Evolutionary conservation across 2,329 filamentous ascomycete genomes (phyloP), one percentile per base, ranked within the genome.

Genomic region (Dactylellina leptospora): DNA sequence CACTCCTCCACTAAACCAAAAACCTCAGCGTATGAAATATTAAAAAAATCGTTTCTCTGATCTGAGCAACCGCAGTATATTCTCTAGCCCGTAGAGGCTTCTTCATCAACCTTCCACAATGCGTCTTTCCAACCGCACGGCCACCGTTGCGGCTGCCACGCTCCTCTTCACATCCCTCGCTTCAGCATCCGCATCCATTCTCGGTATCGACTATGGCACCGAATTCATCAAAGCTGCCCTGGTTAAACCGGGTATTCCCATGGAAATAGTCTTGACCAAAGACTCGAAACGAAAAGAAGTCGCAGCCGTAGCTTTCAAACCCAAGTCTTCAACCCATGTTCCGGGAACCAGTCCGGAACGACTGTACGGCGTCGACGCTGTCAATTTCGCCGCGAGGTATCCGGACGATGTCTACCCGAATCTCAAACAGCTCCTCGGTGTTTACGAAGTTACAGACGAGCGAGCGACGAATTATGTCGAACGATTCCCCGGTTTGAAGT

Each of bases 191-290:
- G 87, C 91, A 6, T 91, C 92, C 58, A 93, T 97, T 16, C 84
- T 99, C 20, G 95, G 95, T 74, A 86, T 99, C 77, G 95, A 99
- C 81, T 85, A 99, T 60, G 95, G 95, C 76, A 97, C 95, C 63
- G 92, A 96, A 80, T 97, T 96, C 82, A 90, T 99, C 82, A 99
- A 97, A 83, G 93, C 93, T 25, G 88, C 91, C 11, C 86, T 99
- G 42, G 93, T 99, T 74, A 97, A 97, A 82, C 95, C 95, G 1
- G 95, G 95, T 73, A 93, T 96, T 56, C 95, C 95, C 9, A 91
- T 99, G 79, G 95, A 99, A 76, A 97, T 99, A 75, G 93, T 99
- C 80, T 86, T 97, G 63, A 97, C 93, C 27, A 99, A 97, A 80
- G 95, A 99, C 82, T 97, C 95, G 27, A 91, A 96, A 80, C 90